Evolutionary conservation across 805 yeast genomes (phyloP).

Genomic region (Kuraishia molischiana): DNA sequence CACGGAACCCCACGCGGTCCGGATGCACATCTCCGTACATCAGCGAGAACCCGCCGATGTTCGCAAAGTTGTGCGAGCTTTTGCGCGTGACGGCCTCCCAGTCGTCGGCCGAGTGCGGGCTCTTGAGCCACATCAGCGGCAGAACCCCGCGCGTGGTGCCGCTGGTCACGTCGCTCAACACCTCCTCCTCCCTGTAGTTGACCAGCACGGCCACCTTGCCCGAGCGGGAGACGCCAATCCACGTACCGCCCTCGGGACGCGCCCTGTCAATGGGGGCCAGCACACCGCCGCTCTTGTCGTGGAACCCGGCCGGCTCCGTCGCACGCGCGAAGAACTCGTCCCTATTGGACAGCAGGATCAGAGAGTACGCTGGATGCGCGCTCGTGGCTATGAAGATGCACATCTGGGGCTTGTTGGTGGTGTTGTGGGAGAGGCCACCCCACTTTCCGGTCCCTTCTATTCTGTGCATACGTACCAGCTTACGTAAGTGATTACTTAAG

Average conservation of each 20-base stretch:
- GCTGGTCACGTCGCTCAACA: constrained; percentile 6
- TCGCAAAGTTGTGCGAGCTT: constrained; percentile 16
- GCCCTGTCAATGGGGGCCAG: constrained; percentile 71
- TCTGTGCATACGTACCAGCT: too few relatives aligned
- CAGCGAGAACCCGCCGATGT: constrained; percentile 56
- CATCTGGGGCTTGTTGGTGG: too few relatives aligned
- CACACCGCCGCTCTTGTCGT: constrained; percentile 20
- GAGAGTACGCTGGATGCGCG: constrained; percentile 63
- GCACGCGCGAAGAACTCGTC: constrained; percentile 77
- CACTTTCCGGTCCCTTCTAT: too few relatives aligned
- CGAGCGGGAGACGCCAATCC: constrained; percentile 61
- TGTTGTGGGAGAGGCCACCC: too few relatives aligned
- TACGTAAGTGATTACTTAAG: too few relatives aligned
- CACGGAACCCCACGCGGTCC: constrained; percentile 23
- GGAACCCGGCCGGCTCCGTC: constrained; percentile 46
- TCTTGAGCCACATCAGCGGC: constrained; percentile 29
- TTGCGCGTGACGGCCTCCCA: constrained; percentile 31
- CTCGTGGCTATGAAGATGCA: constrained; percentile 68
- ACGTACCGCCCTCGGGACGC: constrained; percentile 72
- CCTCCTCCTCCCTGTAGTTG: constrained; percentile 50
- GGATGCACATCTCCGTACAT: constrained; percentile 47
- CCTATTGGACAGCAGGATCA: constrained; percentile 72
- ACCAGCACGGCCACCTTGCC: constrained; percentile 67
- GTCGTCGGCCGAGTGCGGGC: constrained; percentile 20
- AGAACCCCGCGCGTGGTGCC: constrained; percentile 35